phyloP scores from a whole-genome alignment of 768 basidiomycete genomes.

The Russula dissimulans region DNA sequence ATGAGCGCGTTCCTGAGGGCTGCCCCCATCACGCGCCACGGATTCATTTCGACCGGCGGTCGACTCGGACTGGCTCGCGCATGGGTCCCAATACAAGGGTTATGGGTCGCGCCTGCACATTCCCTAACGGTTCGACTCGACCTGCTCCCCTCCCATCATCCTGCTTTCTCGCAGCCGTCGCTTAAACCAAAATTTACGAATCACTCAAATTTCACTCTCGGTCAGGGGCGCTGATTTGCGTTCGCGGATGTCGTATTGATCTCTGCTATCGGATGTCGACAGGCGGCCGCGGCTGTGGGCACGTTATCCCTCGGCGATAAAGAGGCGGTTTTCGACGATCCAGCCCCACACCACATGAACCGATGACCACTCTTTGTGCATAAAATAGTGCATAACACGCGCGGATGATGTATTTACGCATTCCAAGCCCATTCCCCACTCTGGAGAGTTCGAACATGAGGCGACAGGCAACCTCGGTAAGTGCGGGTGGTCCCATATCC shows the following conservation, averaged over 20 bases:
- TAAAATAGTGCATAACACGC: background rate
- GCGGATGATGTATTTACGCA: slow-evolving; percentile 3
- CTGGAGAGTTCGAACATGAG: background rate
- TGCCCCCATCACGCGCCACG: background rate
- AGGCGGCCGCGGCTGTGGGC: background rate
- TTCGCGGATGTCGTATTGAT: background rate
- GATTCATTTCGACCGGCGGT: background rate
- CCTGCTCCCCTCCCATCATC: slow-evolving; percentile 26
- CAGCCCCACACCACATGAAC: slow-evolving; percentile 1
- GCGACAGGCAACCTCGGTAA: background rate
- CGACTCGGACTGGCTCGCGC: background rate
- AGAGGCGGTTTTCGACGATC: background rate
- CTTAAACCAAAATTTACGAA: slow-evolving; percentile 41
- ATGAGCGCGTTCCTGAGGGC: background rate
- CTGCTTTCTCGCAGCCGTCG: slow-evolving; percentile 38
- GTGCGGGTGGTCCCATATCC: background rate
- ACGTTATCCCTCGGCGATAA: slow-evolving; percentile 7
- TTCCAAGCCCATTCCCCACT: background rate
- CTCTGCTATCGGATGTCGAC: background rate
- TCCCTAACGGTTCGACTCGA: background rate
- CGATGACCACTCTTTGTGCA: background rate
- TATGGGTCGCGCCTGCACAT: background rate
- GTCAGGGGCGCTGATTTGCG: background rate
- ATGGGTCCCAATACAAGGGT: background rate
- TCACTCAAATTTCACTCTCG: slow-evolving; percentile 18